phyloP scores from a whole-genome alignment of 345 rosid species.

The Trapa incisa region DNA sequence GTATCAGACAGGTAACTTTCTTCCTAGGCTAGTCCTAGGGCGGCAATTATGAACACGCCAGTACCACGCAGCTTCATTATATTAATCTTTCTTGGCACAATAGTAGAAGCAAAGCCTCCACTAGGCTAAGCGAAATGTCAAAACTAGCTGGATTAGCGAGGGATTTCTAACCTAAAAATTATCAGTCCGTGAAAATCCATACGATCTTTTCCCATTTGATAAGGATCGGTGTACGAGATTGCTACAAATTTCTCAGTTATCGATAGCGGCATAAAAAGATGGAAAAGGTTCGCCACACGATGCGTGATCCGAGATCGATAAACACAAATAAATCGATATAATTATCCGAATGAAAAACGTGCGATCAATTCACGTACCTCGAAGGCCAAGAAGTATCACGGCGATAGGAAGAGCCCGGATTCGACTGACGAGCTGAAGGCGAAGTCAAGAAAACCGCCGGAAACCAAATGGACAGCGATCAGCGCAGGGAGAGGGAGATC shows the following conservation, averaged over 20 bases:
- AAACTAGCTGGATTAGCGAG: neutral
- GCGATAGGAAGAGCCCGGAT: neutral
- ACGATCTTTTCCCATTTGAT: neutral
- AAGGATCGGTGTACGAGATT: neutral
- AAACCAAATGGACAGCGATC: conserved; percentile 1
- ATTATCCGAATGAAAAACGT: neutral
- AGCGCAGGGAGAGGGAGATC: conserved; percentile 2
- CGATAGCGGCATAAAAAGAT: neutral
- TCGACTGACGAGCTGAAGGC: neutral
- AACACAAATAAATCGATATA: neutral
- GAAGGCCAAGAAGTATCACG: conserved; percentile 4
- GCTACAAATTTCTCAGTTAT: neutral
- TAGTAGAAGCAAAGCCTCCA: too few species aligned
- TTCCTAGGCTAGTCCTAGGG: too few species aligned
- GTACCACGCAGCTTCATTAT: too few species aligned
- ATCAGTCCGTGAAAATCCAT: neutral
- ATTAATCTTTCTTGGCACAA: too few species aligned
- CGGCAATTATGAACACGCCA: neutral
- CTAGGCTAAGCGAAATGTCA: too few species aligned
- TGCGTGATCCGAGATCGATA: neutral
- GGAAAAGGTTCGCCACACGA: neutral
- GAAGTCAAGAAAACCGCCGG: conserved; percentile 8
- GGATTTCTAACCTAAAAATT: neutral
- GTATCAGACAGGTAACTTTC: too few species aligned
- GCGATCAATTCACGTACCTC: conserved; percentile 5